Base-by-base conservation (phyloP, 2,329 filamentous ascomycete genomes). In the Trichothecium sympodiale region DNA sequence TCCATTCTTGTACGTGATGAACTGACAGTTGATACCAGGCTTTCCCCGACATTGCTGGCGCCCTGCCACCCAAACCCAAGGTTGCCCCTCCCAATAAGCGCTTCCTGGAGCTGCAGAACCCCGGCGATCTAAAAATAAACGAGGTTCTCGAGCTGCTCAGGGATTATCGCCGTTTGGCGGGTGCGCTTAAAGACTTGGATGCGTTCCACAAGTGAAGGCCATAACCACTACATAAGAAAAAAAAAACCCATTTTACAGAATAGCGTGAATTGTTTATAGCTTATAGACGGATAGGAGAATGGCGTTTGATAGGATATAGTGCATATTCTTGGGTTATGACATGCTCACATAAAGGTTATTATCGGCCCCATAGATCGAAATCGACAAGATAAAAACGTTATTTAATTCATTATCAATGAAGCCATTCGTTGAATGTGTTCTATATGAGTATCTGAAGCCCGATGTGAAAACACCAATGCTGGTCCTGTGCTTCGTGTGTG, bases 121-220 rank as follows among this genome's bases (percentile, higher is more conserved):
- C 79, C 0, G 71, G 71, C 1, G 83, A 89, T 32, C 62, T 89
- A 18, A 77, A 69, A 37, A 62, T 89, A 17, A 73, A 76, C n/a
- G 84, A 89, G 48, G 77, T 89, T 14, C 59, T 80, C 17, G 74
- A 82, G 38, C 60, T 89, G 33, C 57, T 89, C 16, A 68, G 74
- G 37, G 83, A 89, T 54, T 89, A 89, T 49, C 74, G 83, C 47
- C 66, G 83, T 36, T 59, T 89, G 32, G 82, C 81, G 0, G 65
- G 65, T 18, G 73, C 72, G 8, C 54, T 88, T 38, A 75, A 74
- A 46, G 73, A 77, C 33, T 59, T 74, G 51, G 75, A 68, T 15
- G 76, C 74, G 8, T 76, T 81, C 48, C 67, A 69, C 14, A 57
- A 57, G 38, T 59, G 45, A 46, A 8, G 17, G 8, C 9, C 4